Evolutionary conservation across 78 protist species (phyloP).

Genomic region (Guillardia theta): DNA sequence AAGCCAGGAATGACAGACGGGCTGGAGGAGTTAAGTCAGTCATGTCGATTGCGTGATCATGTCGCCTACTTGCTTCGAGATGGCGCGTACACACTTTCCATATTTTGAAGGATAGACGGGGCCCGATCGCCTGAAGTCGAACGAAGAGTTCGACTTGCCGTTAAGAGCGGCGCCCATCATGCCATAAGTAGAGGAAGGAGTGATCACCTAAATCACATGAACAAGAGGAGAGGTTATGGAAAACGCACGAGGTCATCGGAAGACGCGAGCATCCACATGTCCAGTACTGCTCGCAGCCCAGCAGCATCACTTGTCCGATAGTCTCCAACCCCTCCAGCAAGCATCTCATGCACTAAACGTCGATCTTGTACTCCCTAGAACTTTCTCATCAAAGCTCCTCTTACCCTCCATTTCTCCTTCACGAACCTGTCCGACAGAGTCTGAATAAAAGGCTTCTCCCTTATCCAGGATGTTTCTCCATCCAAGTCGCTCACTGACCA

Average conservation of each 20-base stretch:
- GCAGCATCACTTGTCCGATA: not conserved
- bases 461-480: not conserved
- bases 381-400: not conserved
- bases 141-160: too few relatives aligned
- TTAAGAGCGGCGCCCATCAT: not conserved
- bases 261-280: conserved; percentile 16
- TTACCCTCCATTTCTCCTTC: not conserved
- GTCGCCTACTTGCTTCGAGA: not conserved
- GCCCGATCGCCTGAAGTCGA: not conserved
- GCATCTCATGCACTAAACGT: not conserved
- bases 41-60: too few relatives aligned
- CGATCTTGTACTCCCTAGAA: not conserved
- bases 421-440: not conserved
- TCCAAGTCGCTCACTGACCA: not conserved
- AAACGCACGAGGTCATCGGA: not conserved
- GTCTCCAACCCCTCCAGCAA: not conserved
- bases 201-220: not conserved
- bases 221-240: too few relatives aligned
- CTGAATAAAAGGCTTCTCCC: not conserved
- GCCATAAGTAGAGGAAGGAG: not conserved
- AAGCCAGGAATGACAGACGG: not conserved
- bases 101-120: not conserved
- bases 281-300: not conserved
- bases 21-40: too few relatives aligned
- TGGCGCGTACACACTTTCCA: not conserved